Evolutionary conservation across 2,329 filamentous ascomycete species (phyloP), one percentile per base, ranked within the genome.

Genomic region (Fusarium succisae): DNA sequence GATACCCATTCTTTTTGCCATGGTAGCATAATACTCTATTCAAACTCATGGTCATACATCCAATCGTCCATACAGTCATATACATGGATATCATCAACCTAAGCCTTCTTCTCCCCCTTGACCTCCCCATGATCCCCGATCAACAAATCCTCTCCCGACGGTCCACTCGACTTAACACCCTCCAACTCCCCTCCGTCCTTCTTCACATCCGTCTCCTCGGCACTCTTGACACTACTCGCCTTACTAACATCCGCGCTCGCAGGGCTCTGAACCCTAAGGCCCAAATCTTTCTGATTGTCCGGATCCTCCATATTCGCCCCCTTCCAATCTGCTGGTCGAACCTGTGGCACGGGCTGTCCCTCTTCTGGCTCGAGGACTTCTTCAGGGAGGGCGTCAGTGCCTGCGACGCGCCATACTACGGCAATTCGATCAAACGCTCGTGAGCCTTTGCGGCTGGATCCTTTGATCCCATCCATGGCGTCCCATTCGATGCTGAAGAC

Each of bases 401-500:
- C 80, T 0, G 81, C 82, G 3, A 83, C 82, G 45, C 91, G 90
- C 96, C 96, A 99, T 0, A 98, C 92, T 0, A 98, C 93, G 17
- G 94, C 91, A 30, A 98, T 85, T 45, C 90, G 89, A 79, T 99
- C 96, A 14, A 97, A 90, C 0, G 94, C 94, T 48, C 92, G 88
- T 2, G 92, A 92, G 0, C 96, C 96, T 81, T 97, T 97, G 38
- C 91, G 89, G 28, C 88, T 91, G 9, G 93, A 95, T 2, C 96
- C 96, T 81, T 98, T 98, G 82, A 99, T 95, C 7, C 96, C 96
- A 76, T 99, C 96, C 90, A 99, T 93, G 61, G 86, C 86, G 44
- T 90, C 88, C 89, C 89, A 91, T 2, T 87, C 86, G 35, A 91
- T 87, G 66, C 84, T 82, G 56, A 91, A 91, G 7, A 90, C 84